A percentile compares a stretch with the other conserved stretches of the same genome.
Conservation (phyloP, 2,329 filamentous ascomycete species). For the Colletotrichum sidae region DNA sequence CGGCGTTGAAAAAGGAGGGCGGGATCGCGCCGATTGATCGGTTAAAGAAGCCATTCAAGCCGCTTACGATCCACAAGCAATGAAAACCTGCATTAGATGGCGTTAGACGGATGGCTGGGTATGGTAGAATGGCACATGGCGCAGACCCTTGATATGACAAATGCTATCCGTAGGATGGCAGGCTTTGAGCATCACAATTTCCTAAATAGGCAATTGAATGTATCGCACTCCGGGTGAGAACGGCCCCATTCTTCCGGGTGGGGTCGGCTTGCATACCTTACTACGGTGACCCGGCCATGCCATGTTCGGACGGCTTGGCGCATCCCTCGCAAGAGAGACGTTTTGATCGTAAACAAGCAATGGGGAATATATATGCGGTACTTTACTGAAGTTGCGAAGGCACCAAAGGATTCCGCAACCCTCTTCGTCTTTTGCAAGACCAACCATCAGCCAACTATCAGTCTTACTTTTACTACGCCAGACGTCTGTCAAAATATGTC, state of each 20-base stretch:
- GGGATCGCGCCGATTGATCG: constrained; percentile 62
- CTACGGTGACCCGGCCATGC: neutral
- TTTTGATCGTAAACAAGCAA: constrained; percentile 11
- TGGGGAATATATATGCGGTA: constrained; percentile 2
- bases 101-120: neutral
- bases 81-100: constrained; percentile 4
- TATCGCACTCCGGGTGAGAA: neutral
- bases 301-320: constrained; percentile 5
- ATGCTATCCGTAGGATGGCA: neutral
- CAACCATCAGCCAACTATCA: too few species aligned
- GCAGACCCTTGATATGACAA: neutral
- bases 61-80: constrained; percentile 62
- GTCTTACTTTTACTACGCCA: too few species aligned
- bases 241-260: constrained; percentile 1
- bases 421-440: too few species aligned
- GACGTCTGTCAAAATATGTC: constrained; percentile 9
- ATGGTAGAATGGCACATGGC: neutral
- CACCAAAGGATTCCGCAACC: neutral
- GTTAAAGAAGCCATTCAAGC: constrained; percentile 67
- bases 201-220: neutral
- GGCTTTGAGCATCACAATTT: neutral
- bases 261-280: constrained; percentile 4
- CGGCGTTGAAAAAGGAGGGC: constrained; percentile 52
- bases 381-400: neutral
- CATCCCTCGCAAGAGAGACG: constrained; percentile 26